phyloP scores from a whole-genome alignment of 352 stramenopile species.

The Pythium aquatile region DNA sequence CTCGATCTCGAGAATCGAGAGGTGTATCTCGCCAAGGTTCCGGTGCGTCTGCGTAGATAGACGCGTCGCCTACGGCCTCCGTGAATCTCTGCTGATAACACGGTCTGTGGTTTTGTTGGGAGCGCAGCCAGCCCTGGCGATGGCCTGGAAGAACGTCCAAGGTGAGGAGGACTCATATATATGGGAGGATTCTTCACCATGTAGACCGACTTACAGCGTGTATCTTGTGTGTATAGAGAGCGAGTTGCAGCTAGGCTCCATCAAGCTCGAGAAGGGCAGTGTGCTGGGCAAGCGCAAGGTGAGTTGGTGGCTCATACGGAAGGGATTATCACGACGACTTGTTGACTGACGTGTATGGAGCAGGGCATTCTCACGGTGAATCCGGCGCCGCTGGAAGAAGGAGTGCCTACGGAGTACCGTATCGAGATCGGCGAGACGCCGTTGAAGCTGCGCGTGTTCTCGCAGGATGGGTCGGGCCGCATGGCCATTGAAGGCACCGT shows the following conservation, averaged over 20 bases:
- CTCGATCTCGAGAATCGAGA: slow-evolving; percentile 85
- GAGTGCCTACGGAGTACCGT: slow-evolving; percentile 80
- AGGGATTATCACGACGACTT: neutral
- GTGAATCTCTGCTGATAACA: neutral
- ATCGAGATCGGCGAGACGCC: slow-evolving; percentile 76
- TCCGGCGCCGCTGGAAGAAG: slow-evolving; percentile 63
- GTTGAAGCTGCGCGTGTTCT: slow-evolving; percentile 84
- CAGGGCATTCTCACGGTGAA: slow-evolving; percentile 82
- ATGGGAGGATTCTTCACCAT: neutral
- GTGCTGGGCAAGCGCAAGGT: slow-evolving; percentile 75
- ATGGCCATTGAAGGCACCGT: slow-evolving; percentile 88
- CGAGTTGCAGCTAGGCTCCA: slow-evolving; percentile 79
- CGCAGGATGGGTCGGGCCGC: slow-evolving; percentile 76
- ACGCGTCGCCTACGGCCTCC: neutral
- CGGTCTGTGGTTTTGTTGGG: slow-evolving; percentile 10
- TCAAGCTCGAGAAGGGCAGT: slow-evolving; percentile 81
- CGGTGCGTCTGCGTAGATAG: slow-evolving; percentile 36
- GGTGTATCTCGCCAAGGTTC: slow-evolving; percentile 86
- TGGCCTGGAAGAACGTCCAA: slow-evolving; percentile 82
- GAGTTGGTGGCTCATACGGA: neutral
- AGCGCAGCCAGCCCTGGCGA: slow-evolving; percentile 59
- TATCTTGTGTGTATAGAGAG: slow-evolving; percentile 50
- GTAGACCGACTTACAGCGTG: neutral
- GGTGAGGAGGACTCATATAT: slow-evolving; percentile 30
- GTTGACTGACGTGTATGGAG: neutral